Evolutionary conservation across 2,329 filamentous ascomycete genomes (phyloP), one percentile per base, ranked within the genome.

Genomic region (Cordyceps fumosorosea): DNA sequence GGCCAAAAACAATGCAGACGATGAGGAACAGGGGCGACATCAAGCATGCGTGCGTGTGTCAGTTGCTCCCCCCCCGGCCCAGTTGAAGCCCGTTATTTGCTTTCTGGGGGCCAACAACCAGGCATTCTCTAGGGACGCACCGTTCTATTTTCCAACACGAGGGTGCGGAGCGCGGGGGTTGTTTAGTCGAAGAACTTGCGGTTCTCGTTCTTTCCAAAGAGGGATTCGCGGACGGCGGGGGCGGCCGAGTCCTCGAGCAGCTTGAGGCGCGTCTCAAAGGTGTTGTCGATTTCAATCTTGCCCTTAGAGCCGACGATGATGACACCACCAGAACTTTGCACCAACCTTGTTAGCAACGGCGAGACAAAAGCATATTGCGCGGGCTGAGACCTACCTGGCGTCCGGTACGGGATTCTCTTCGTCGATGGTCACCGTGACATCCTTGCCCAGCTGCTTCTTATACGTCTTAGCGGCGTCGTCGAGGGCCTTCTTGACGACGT

Each of bases 231-330:
- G 71, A 99, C 88, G 51, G 87, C 87, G 16, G 95, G 95, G 63
- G 97, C 84, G 57, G 91, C 90, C 68, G 90, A 89, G 62, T 88
- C 87, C 78, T 96, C 89, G 67, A 98, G 85, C 64, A 98, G 82
- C 71, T 84, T 85, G 76, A 99, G 81, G 67, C 95, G 88, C 74
- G 96, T 90, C 74, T 98, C 95, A 69, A 98, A 90, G 61, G 95
- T 98, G 81, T 99, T 98, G 84, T 97, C 93, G 76, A 99, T 93
- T 71, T 96, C 92, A 74, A 99, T 98, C 83, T 93, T 97, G 74
- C 95, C 95, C 67, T 82, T 83, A 68, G 89, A 88, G 66, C 93
- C 91, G 61, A 96, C 78, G 67, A 99, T 86, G 63, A 84, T 75
- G 63, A 96, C 82, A 70, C 95, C 95, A 64, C 95, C 95, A 64